These are phyloP conservation scores for Xerocomus nothofagi DNA, from an alignment of 1,284 basidiomycete species.

Conservation along the genomic window DNA sequence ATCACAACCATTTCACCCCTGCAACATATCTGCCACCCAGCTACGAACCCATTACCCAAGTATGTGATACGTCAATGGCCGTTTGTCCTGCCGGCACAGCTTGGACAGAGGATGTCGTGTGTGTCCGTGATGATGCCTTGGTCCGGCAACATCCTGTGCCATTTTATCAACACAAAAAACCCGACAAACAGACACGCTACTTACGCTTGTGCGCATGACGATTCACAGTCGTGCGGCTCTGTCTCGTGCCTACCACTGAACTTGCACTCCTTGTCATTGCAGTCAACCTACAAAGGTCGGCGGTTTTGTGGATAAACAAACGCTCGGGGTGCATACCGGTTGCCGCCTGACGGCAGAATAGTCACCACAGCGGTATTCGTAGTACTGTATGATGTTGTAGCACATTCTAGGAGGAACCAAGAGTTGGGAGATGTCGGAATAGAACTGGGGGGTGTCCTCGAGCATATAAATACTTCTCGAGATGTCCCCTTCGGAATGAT, in stretches of 20 bases:
- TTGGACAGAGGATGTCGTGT: constrained; percentile 13
- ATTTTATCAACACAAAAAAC: constrained; percentile 12
- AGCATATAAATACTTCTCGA: constrained; percentile 29
- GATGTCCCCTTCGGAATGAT: constrained; percentile 2
- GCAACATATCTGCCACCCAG: not conserved
- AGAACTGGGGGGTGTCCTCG: constrained; percentile 4
- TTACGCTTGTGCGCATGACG: constrained; percentile 41
- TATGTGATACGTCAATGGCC: constrained; percentile 19
- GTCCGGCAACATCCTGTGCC: constrained; percentile 27
- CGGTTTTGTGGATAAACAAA: not conserved
- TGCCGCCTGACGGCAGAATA: constrained; percentile 35
- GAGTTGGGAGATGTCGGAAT: constrained; percentile 1
- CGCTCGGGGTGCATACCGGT: constrained; percentile 32
- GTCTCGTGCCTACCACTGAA: constrained; percentile 40
- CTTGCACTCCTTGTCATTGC: constrained; percentile 39
- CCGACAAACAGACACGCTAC: constrained; percentile 4
- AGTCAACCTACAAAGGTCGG: constrained; percentile 43
- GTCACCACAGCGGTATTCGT: constrained; percentile 41
- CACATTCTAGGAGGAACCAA: constrained; percentile 39
- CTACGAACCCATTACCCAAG: not conserved
- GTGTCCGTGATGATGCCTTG: constrained; percentile 32
- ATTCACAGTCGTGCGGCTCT: constrained; percentile 39
- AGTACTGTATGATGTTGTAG: constrained; percentile 38
- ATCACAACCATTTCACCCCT: not conserved
- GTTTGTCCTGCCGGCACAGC: constrained; percentile 25